Base-by-base conservation (phyloP, 2,329 filamentous ascomycete genomes). In the Aureobasidium sp. region DNA sequence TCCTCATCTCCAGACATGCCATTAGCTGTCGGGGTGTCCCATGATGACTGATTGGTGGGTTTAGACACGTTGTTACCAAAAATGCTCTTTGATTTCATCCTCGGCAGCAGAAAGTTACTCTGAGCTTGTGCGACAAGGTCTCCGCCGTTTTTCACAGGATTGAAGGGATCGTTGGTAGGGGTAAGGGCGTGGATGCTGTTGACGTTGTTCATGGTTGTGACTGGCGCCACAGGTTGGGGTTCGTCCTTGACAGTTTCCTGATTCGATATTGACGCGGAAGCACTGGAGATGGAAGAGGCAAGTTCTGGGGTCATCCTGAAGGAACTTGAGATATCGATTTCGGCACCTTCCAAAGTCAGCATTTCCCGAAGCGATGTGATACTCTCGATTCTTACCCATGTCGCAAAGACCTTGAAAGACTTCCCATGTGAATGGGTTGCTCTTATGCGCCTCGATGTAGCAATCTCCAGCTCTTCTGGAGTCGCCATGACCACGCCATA, bases 381-480 rank as follows among this genome's bases (percentile, higher is more conserved):
- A n/a, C 25, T n/a, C 47, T 37, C 21, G 50, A 27, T 42, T 66
- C 74, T 68, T 73, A 77, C 84, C 85, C 47, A 84, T 90, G 70
- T 97, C 91, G 72, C 92, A 96, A 8, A 99, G 81, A 16, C 85
- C 88, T 27, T 87, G 86, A 69, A 97, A 97, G 0, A 93, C 92
- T 78, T 99, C 94, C 94, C 94, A 99, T 84, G 96, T 94, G 74
- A 97, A 93, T 1, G 94, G 92, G 70, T 97, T 99, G 60, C 86
- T 74, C 75, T 92, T 95, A 68, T 99, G 78, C 6, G 92, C 86
- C 63, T 95, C 91, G 67, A 96, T 91, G 71, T 94, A 97, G 73
- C 85, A 91, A 66, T 89, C 84, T 16, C 93, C 86, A 8, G 94
- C 92, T 74, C 90, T 91, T 69, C 89, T 89, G 69, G 90, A 83